Conservation (phyloP, 305 asterid species). For the Euphrasia arctica region DNA sequence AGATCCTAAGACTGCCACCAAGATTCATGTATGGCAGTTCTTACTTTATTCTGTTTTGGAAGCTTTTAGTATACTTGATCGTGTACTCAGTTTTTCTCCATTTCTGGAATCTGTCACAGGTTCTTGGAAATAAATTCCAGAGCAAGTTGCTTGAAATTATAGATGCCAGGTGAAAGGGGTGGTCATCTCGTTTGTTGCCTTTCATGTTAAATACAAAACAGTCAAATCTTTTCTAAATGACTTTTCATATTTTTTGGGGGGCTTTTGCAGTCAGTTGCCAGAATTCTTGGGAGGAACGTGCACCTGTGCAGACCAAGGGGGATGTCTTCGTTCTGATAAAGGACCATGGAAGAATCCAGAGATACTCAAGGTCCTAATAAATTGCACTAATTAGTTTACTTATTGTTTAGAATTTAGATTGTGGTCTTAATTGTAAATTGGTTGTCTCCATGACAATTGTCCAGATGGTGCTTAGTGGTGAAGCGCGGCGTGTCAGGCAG, state of each 20-base stretch:
- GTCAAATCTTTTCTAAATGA: background rate
- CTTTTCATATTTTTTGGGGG: conserved; percentile 17
- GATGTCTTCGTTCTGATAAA: conserved; percentile 95
- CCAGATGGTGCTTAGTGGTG: conserved; percentile 89
- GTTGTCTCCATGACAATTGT: conserved; percentile 23
- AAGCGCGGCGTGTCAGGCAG: conserved; percentile 83
- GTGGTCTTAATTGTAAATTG: conserved; percentile 21
- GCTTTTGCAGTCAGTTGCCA: conserved; percentile 68
- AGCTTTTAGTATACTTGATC: conserved; percentile 12
- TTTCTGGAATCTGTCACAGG: conserved; percentile 45
- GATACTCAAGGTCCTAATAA: conserved; percentile 62
- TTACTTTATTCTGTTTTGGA: conserved; percentile 18
- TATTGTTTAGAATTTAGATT: background rate
- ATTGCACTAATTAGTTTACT: conserved; percentile 6
- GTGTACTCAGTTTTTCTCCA: conserved; percentile 20
- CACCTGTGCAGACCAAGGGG: conserved; percentile 81
- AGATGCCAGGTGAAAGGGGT: conserved; percentile 67
- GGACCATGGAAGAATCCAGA: conserved; percentile 99
- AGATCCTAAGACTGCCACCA: conserved; percentile 95
- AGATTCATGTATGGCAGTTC: conserved; percentile 74
- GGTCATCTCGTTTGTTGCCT: conserved; percentile 5
- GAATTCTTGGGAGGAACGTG: conserved; percentile 91
- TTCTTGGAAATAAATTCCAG: conserved; percentile 85
- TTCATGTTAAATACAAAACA: conserved; percentile 10
- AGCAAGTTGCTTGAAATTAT: conserved; percentile 84